Percentiles rank a stretch among this genome's conserved stretches.
These are phyloP conservation scores for Xylaria nigripes DNA, from an alignment of 495 filamentous ascomycete species.

Conservation along the genomic window DNA sequence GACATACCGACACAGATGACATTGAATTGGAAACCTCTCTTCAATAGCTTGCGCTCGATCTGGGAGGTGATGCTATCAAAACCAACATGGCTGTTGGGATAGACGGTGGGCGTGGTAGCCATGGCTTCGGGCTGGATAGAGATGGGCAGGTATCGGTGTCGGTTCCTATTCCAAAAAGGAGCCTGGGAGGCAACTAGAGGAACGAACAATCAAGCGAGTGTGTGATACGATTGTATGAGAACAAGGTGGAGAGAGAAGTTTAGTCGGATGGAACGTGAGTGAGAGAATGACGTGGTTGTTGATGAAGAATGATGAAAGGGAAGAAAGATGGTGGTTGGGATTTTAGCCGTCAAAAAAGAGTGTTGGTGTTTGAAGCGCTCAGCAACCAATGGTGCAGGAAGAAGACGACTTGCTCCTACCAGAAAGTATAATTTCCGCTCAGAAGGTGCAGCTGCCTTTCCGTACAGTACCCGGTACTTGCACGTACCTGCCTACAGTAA, in stretches of 20 bases:
- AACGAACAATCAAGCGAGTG: conserved; percentile 17
- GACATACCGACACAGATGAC: conserved; percentile 97
- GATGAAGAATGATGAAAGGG: conserved; percentile 14
- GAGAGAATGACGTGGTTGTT: conserved; percentile 17
- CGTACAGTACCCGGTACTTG: too few relatives aligned
- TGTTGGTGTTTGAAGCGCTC: conserved; percentile 20
- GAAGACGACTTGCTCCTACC: conserved; percentile 28
- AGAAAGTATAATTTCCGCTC: conserved; percentile 44
- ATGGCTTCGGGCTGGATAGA: conserved; percentile 29
- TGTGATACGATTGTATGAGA: not conserved
- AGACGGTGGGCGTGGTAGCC: conserved; percentile 51
- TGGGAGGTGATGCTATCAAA: conserved; percentile 98
- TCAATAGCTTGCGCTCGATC: conserved; percentile 98
- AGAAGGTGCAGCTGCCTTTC: conserved; percentile 29
- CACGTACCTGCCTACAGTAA: too few relatives aligned
- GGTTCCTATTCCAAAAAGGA: conserved; percentile 39
- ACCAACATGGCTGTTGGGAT: conserved; percentile 94
- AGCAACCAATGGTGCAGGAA: conserved; percentile 1
- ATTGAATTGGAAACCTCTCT: conserved; percentile 99
- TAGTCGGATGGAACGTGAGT: conserved; percentile 11
- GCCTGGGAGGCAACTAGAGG: conserved; percentile 24
- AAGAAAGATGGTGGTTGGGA: conserved; percentile 14
- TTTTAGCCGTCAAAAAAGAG: conserved; percentile 24
- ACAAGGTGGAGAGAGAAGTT: not conserved
- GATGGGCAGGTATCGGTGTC: conserved; percentile 21